Base-by-base conservation (phyloP, 2,329 filamentous ascomycete genomes). In the Ceratocystis colombiana region DNA sequence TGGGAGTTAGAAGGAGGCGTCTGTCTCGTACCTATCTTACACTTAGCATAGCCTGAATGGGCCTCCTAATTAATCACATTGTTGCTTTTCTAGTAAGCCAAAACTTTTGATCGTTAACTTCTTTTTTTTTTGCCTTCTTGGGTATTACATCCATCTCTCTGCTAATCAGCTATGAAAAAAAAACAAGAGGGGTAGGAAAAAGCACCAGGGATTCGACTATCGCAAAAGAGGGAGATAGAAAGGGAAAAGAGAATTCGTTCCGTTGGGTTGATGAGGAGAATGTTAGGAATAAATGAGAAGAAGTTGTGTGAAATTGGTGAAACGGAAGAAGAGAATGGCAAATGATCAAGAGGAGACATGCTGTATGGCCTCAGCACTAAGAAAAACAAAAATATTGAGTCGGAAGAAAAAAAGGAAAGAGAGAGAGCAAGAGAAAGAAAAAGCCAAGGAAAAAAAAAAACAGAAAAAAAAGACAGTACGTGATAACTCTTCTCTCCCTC, bases 81-180 rank as follows among this genome's bases (percentile, higher is more conserved):
- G 37, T 41, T 7, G n/a, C 28, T 6, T 37, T 22, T 28, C n/a
- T 3, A 41, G n/a, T 5, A 22, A 15, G 22, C 8, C 22, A 64
- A 30, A 66, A 59, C 1, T 17, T 50, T 65, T 62, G 44, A 65
- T 65, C 57, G 62, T 67, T 65, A 65, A 67, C 63, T 67, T 48
- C 53, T 67, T 67, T 67, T 67, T 67, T 67, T 62, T 64, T 64
- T 64, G 45, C 62, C 46, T 37, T 61, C 62, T 67, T 62, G 66
- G 63, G 66, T 67, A 64, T 67, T 67, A 48, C 48, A 55, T 61
- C 62, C 66, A 65, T 65, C 66, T 67, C 66, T 67, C 66, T 67
- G 55, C 66, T 65, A 67, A 61, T 59, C 57, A 61, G 46, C 66
- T 65, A 67, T 67, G 61, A 50, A 64, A 53, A 57, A 62, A 37